phyloP scores from a whole-genome alignment of 1,284 basidiomycete genomes.

The Takashimella koratensis region DNA sequence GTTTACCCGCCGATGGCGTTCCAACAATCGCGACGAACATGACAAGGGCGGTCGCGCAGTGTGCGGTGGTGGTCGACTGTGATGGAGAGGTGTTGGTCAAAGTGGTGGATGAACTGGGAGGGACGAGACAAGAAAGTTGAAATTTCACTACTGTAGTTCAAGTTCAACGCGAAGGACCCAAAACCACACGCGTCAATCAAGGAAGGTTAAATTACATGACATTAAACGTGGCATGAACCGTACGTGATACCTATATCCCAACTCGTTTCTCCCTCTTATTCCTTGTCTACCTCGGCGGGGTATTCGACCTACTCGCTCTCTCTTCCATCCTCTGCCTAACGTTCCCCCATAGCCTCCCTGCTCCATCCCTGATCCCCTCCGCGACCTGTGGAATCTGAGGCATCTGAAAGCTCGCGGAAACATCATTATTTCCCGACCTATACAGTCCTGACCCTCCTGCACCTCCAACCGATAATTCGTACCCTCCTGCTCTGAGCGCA shows the following conservation, averaged over 20 bases:
- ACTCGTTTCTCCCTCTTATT: background rate
- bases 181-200: background rate
- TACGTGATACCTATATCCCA: background rate
- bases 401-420: slow-evolving; percentile 66
- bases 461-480: slow-evolving; percentile 87
- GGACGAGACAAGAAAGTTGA: too few species aligned
- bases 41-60: too few species aligned
- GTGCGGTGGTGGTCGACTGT: too few species aligned
- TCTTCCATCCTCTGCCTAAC: slow-evolving; percentile 87
- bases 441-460: slow-evolving; percentile 75
- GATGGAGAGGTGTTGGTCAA: too few species aligned
- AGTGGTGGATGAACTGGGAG: too few species aligned
- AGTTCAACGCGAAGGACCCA: too few species aligned
- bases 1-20: slow-evolving; percentile 75
- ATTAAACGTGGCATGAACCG: background rate
- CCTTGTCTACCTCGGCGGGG: slow-evolving; percentile 22
- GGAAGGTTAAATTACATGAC: background rate
- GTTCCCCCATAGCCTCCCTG: slow-evolving; percentile 78
- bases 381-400: slow-evolving; percentile 61
- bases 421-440: slow-evolving; percentile 61
- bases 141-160: too few species aligned
- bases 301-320: slow-evolving; percentile 62
- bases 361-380: slow-evolving; percentile 57
- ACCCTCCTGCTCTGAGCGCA: slow-evolving; percentile 82
- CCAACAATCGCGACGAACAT: slow-evolving; percentile 88